Conservation (phyloP, 2,329 filamentous ascomycete genomes). For the Cryphonectria naterciae region DNA sequence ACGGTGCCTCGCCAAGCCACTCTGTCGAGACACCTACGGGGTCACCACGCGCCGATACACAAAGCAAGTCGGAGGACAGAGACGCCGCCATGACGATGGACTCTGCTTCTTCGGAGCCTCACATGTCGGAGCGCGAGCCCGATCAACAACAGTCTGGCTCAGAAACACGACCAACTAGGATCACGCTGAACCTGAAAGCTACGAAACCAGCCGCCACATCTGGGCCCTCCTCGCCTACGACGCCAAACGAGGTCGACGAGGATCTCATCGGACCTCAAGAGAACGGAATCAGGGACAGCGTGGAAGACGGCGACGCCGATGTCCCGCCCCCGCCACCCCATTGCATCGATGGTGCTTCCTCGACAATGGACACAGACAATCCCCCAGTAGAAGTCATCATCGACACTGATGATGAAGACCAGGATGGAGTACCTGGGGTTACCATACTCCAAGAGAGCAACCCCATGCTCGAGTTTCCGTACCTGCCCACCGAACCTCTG, state of each 20-base stretch:
- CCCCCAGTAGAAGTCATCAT: slow-evolving; percentile 50
- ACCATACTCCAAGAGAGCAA: slow-evolving; percentile 41
- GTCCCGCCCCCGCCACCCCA: slow-evolving; percentile 36
- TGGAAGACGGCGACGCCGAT: slow-evolving; percentile 50
- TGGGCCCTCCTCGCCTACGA: slow-evolving; percentile 49
- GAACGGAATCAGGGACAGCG: slow-evolving; percentile 47
- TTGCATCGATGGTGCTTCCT: slow-evolving; percentile 13
- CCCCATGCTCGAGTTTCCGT: slow-evolving; percentile 53
- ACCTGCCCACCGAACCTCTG: slow-evolving; percentile 37
- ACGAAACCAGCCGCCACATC: slow-evolving; percentile 44
- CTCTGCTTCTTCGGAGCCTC: slow-evolving; percentile 44
- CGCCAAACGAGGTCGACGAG: slow-evolving; percentile 38
- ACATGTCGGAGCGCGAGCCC: slow-evolving; percentile 46
- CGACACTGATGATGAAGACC: slow-evolving; percentile 38
- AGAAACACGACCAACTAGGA: slow-evolving; percentile 58
- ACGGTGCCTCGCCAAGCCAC: slow-evolving; percentile 54
- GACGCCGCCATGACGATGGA: slow-evolving; percentile 48
- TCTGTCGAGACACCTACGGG: slow-evolving; percentile 49
- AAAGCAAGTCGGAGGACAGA: slow-evolving; percentile 24
- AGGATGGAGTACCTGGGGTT: slow-evolving; percentile 30
- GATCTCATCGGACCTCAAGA: slow-evolving; percentile 32
- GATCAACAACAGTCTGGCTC: slow-evolving; percentile 40
- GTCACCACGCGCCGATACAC: slow-evolving; percentile 29
- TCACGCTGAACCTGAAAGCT: slow-evolving; percentile 64
- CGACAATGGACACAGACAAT: slow-evolving; percentile 40